These are phyloP conservation scores for Saccharomycopsis olivae DNA, from an alignment of 805 yeast species.

Conservation along the genomic window DNA sequence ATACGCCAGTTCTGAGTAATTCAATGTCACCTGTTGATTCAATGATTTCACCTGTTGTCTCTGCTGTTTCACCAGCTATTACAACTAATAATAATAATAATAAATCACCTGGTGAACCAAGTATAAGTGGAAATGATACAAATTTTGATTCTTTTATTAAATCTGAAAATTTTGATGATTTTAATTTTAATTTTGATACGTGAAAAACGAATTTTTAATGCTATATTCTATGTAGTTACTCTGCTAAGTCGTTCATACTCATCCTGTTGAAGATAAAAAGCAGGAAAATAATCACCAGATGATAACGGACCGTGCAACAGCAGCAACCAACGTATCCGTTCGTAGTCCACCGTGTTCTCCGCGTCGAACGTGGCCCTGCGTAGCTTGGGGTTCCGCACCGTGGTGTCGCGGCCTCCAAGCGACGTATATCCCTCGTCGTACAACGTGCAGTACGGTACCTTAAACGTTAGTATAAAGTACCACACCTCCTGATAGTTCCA, in stretches of 20 bases:
- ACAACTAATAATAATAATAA: neutral
- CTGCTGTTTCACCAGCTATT: neutral
- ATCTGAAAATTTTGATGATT: constrained; percentile 4
- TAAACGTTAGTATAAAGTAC: constrained; percentile 56
- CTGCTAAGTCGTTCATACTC: constrained; percentile 16
- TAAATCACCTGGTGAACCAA: neutral
- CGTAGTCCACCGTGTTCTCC: constrained; percentile 1
- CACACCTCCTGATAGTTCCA: constrained; percentile 84
- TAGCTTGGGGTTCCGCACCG: constrained; percentile 62
- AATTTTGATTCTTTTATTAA: constrained; percentile 3
- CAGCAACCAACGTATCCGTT: constrained; percentile 1
- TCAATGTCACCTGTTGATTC: no score
- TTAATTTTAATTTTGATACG: neutral
- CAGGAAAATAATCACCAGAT: constrained; percentile 13
- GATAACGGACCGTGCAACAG: neutral
- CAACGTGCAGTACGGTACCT: constrained; percentile 60
- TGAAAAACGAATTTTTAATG: no score
- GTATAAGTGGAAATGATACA: neutral
- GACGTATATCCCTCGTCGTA: constrained; percentile 87
- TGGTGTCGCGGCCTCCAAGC: constrained; percentile 67
- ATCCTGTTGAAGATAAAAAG: constrained; percentile 17
- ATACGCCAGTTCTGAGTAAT: no score
- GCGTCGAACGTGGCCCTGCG: constrained; percentile 16
- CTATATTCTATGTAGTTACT: neutral
- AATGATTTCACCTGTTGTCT: no score